Percentiles rank a stretch among this genome's conserved stretches.
Conservation (phyloP, 2,329 filamentous ascomycete species). For the Gaeumannomyces tritici region DNA sequence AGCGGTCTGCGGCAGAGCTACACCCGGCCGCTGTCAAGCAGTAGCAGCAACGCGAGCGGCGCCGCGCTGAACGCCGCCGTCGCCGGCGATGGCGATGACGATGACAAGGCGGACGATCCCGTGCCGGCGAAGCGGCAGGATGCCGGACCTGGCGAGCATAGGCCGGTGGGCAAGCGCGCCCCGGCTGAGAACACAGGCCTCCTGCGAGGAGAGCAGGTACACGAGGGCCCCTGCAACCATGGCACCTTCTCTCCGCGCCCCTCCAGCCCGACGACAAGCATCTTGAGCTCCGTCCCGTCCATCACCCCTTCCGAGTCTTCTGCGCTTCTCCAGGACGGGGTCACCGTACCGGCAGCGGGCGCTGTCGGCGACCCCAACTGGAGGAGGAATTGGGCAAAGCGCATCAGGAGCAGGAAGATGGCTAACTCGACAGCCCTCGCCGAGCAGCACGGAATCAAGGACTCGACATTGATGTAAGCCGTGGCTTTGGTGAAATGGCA, state of each 20-base stretch:
- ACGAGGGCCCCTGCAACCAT: conserved; percentile 52
- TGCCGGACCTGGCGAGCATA: conserved; percentile 13
- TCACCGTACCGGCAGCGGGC: no score
- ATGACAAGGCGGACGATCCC: conserved; percentile 4
- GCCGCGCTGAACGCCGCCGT: conserved; percentile 7
- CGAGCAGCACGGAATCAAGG: conserved; percentile 62
- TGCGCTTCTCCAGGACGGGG: conserved; percentile 6
- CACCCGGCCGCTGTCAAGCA: background rate
- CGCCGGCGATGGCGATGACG: conserved; percentile 9
- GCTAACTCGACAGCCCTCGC: conserved; percentile 65
- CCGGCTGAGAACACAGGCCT: conserved; percentile 43
- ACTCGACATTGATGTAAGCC: conserved; percentile 60
- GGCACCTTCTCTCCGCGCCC: conserved; percentile 68
- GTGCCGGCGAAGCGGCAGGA: background rate
- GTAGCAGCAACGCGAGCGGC: background rate
- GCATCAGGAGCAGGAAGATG: conserved; percentile 45
- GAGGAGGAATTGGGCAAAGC: conserved; percentile 35
- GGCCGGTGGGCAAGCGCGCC: conserved; percentile 8
- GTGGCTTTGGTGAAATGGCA: background rate
- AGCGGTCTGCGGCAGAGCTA: conserved; percentile 27
- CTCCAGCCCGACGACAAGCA: conserved; percentile 31
- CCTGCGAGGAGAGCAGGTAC: conserved; percentile 27
- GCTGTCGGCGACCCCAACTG: conserved; percentile 22
- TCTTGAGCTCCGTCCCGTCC: conserved; percentile 17
- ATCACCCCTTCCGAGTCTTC: conserved; percentile 22